Evolutionary conservation across 2,329 filamentous ascomycete genomes (phyloP).

Genomic region (Alternaria sp.): DNA sequence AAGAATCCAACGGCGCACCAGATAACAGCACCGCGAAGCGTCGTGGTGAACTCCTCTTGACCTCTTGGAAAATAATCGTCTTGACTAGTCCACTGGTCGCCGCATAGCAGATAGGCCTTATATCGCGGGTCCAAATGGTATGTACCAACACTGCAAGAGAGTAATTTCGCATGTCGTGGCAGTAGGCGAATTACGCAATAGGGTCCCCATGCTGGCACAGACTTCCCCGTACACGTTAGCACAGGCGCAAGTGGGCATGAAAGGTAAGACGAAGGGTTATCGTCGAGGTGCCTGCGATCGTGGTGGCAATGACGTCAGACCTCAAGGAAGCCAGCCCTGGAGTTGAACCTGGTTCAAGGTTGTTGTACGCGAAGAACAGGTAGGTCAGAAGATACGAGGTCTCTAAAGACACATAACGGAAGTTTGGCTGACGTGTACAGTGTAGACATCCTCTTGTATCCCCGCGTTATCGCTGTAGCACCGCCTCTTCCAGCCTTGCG

Average conservation of each 20-base stretch:
- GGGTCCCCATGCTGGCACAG: background rate
- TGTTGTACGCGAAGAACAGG: background rate
- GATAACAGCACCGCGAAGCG: slow-evolving; percentile 4
- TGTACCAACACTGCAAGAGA: background rate
- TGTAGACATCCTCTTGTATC: background rate
- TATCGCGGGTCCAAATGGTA: background rate
- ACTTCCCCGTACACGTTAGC: background rate
- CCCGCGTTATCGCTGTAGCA: background rate
- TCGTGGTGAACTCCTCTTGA: slow-evolving; percentile 19
- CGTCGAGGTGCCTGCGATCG: background rate
- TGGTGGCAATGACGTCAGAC: background rate
- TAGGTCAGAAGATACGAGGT: background rate
- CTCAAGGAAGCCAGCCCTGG: background rate
- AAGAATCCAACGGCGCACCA: slow-evolving; percentile 13
- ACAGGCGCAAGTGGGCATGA: background rate
- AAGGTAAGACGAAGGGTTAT: background rate
- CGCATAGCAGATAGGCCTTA: background rate
- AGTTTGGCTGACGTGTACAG: background rate
- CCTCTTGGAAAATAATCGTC: slow-evolving; percentile 10
- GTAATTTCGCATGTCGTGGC: slow-evolving; percentile 7
- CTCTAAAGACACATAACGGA: background rate
- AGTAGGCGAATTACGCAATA: background rate
- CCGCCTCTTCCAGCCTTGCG: background rate
- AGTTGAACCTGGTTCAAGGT: background rate
- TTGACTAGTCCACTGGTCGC: slow-evolving; percentile 8